Evolutionary conservation across 2,329 filamentous ascomycete genomes (phyloP), one percentile per base, ranked within the genome.

Genomic region (Cucurbitaria berberidis): DNA sequence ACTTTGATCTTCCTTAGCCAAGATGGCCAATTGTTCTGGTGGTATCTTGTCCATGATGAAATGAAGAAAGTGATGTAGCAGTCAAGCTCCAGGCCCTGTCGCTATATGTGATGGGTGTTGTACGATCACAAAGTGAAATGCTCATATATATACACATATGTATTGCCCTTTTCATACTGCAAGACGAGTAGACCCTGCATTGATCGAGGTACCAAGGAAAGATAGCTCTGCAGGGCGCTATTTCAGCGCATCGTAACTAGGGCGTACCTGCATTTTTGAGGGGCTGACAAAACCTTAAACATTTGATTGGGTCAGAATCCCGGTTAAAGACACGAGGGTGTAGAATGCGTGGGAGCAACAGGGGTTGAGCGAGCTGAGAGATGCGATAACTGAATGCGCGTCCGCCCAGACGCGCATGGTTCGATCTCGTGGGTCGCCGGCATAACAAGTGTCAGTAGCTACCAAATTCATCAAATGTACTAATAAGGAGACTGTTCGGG

Each of bases 1-100:
- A 9, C 63, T 60, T 9, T 38, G 42, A 36, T 68, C 53, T 5
- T 68, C 63, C 29, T 51, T 45, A n/a, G 45, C 51, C 29, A 68
- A 27, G 15, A 18, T 35, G 15, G 58, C 63, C 36, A 62, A 36
- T 32, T 59, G 50, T 38, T 67, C 64, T 13, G 64, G 51, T 9
- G 64, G 36, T 18, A 61, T 30, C 6, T 51, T 41, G 21, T 55
- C 55, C 64, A 67, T 67, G 32, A 18, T 27, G 34, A 35, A 36
- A 46, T 8, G 41, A 22, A 27, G 16, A 34, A 19, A 36, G 16
- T 13, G 16, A 9, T 27, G 39, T 11, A 38, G 19, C 6, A 8
- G 3, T 27, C 15, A 13, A 8, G n/a, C 5, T 27, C 39, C 13
- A 13, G 6, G 5, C 15, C 22, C 15, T 41, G 39, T 6, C 11